Percentiles rank a stretch among this genome's conserved stretches.
These are phyloP conservation scores for Fusarium sp. DNA, from an alignment of 2,329 filamentous ascomycete genomes.

Conservation along the genomic window DNA sequence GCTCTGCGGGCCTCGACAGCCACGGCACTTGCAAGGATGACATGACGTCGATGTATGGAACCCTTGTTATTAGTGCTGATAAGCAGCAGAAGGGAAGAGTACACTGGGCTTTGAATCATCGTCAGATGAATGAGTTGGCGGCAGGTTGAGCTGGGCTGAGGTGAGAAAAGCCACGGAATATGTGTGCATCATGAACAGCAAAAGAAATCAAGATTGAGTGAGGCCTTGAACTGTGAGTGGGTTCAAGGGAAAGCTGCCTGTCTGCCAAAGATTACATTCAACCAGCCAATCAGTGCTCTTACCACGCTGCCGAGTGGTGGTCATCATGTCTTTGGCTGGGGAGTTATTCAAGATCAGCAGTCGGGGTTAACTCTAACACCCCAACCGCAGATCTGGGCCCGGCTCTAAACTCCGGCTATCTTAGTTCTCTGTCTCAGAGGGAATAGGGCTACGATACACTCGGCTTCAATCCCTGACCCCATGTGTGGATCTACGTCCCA, in stretches of 20 bases:
- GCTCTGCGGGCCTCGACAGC: constrained; percentile 10
- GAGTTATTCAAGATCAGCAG: constrained; percentile 2
- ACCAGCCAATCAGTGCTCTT: constrained; percentile 24
- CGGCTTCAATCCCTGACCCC: neutral
- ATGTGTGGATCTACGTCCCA: neutral
- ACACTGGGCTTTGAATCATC: neutral
- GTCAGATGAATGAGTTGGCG: constrained; percentile 10
- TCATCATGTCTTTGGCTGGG: neutral
- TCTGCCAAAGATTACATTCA: neutral
- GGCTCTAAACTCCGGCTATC: constrained; percentile 42
- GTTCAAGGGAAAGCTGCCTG: too few relatives aligned
- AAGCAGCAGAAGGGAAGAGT: neutral
- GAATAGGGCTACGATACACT: neutral
- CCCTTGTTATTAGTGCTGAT: constrained; percentile 41
- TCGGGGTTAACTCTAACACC: constrained; percentile 42
- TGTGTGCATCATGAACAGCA: neutral
- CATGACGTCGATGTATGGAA: neutral
- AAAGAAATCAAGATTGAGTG: neutral
- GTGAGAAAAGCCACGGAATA: constrained; percentile 1
- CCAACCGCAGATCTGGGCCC: constrained; percentile 24
- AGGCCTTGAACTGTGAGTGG: neutral
- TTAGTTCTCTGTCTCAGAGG: constrained; percentile 3
- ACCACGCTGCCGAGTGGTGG: neutral
- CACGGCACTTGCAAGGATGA: constrained; percentile 17
- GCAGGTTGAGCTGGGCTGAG: neutral